A percentile compares a stretch with the other conserved stretches of the same genome.
These are phyloP conservation scores for Blastocystis sp. DNA, from an alignment of 352 stramenopile genomes.

Conservation along the genomic window DNA sequence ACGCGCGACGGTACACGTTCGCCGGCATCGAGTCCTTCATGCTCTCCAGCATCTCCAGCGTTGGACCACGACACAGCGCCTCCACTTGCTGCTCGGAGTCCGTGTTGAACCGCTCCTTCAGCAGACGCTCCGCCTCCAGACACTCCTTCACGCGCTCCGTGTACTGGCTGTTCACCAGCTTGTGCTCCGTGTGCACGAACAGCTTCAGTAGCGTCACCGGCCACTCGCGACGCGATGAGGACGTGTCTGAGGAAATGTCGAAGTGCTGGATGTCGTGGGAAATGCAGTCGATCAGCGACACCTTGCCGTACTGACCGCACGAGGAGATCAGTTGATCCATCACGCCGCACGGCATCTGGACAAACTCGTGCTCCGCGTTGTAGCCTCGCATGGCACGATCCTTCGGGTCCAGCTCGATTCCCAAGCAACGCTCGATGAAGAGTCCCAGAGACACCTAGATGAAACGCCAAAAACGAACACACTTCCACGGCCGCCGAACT, in stretches of 20 bases:
- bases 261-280: constrained; percentile 42
- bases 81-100: background rate
- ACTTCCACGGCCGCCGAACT: constrained; percentile 45
- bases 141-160: constrained; percentile 26
- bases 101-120: constrained; percentile 21
- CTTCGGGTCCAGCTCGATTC: constrained; percentile 22
- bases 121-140: background rate
- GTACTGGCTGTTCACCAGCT: constrained; percentile 35
- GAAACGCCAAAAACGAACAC: background rate
- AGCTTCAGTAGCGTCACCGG: constrained; percentile 33
- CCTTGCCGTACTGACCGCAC: constrained; percentile 20
- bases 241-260: background rate
- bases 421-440: constrained; percentile 26
- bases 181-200: constrained; percentile 36
- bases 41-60: constrained; percentile 10
- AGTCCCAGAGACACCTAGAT: constrained; percentile 37
- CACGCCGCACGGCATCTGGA: constrained; percentile 45
- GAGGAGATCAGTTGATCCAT: constrained; percentile 41
- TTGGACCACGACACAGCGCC: background rate
- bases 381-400: constrained; percentile 23
- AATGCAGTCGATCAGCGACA: constrained; percentile 44
- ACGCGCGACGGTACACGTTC: constrained; percentile 14
- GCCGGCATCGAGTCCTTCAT: constrained; percentile 12
- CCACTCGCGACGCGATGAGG: background rate
- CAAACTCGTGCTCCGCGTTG: constrained; percentile 1